Percentiles rank a stretch among this genome's conserved stretches.
Conservation (phyloP, 352 stramenopile species). For the Globisporangium spiculum region DNA sequence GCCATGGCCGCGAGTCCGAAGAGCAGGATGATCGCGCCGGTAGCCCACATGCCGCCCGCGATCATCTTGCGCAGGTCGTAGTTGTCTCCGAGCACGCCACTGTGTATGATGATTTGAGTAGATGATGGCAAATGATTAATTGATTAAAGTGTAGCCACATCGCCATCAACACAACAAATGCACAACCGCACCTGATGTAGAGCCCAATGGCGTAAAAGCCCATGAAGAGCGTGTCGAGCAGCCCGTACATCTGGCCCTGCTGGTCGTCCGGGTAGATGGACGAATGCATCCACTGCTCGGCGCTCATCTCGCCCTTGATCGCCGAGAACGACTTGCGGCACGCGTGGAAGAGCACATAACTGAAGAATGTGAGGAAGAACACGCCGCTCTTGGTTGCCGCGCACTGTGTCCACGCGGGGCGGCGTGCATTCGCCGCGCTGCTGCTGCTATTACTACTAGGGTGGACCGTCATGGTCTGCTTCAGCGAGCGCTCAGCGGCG, state of each 20-base stretch:
- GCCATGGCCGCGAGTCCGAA: constrained; percentile 63
- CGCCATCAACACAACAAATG: not conserved
- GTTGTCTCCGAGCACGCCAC: constrained; percentile 67
- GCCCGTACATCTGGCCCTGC: constrained; percentile 77
- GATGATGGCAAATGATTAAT: not conserved
- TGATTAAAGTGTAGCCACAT: not conserved
- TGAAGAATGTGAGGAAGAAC: constrained; percentile 77
- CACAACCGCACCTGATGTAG: constrained; percentile 49
- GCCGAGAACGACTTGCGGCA: constrained; percentile 79
- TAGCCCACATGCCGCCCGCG: constrained; percentile 66
- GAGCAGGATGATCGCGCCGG: constrained; percentile 44
- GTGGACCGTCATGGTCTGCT: not conserved
- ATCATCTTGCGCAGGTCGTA: constrained; percentile 72
- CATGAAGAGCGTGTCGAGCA: constrained; percentile 84
- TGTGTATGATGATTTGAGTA: constrained; percentile 11
- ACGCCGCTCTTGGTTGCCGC: constrained; percentile 52
- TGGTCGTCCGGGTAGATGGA: constrained; percentile 49
- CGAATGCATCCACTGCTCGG: constrained; percentile 77
- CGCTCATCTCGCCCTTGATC: constrained; percentile 81
- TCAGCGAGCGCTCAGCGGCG: not conserved
- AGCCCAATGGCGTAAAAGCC: constrained; percentile 67
- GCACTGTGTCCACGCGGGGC: constrained; percentile 10
- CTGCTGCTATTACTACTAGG: not conserved
- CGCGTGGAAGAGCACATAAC: constrained; percentile 78
- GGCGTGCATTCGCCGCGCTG: not conserved